These are phyloP conservation scores for Pelargonium citronellum DNA, from an alignment of 441 rosid species.

Conservation along the genomic window DNA sequence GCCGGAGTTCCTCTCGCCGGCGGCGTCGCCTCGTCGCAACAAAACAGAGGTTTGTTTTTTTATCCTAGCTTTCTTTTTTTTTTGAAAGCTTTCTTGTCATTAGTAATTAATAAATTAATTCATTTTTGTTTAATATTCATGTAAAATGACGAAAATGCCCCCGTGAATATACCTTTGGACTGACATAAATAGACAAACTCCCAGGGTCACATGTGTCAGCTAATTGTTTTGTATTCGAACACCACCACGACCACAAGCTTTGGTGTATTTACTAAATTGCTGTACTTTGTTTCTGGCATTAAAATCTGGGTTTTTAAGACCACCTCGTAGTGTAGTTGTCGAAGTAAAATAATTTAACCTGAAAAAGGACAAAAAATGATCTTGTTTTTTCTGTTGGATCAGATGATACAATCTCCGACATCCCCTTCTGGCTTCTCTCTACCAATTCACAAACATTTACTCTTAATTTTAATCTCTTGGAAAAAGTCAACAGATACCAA, in stretches of 20 bases:
- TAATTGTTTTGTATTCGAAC: too few species aligned
- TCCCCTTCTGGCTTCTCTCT: neutral
- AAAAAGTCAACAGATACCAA: neutral
- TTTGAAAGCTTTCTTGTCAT: too few species aligned
- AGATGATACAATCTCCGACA: neutral
- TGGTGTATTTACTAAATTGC: neutral
- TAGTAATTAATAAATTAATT: too few species aligned
- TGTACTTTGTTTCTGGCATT: neutral
- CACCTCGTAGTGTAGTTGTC: neutral
- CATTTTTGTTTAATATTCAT: neutral
- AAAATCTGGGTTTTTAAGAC: neutral
- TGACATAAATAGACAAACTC: neutral
- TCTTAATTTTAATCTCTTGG: neutral
- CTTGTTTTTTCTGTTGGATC: neutral
- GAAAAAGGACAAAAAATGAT: neutral
- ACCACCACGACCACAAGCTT: too few species aligned
- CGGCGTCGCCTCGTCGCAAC: constrained; percentile 1
- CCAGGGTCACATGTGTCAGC: too few species aligned
- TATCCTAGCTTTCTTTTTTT: too few species aligned
- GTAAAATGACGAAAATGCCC: neutral
- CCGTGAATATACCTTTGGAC: neutral
- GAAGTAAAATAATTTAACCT: neutral
- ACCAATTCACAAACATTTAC: neutral
- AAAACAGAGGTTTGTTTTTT: neutral
- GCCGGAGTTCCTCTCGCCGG: constrained; percentile 21